Evolutionary conservation across 2,329 filamentous ascomycete species (phyloP).

Genomic region (Nigrograna mackinnonii): DNA sequence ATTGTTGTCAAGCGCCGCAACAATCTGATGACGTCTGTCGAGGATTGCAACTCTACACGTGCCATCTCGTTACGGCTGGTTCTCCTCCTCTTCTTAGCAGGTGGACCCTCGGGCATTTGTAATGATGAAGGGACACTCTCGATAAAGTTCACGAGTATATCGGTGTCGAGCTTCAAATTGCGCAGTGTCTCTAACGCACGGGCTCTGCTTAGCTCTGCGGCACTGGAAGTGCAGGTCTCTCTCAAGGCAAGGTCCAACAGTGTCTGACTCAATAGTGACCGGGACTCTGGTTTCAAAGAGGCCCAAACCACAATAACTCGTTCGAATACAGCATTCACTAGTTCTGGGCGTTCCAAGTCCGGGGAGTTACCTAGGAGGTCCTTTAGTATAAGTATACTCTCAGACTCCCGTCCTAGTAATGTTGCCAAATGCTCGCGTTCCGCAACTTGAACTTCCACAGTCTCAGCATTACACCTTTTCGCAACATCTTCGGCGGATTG

Average conservation of each 20-base stretch:
- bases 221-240: constrained; percentile 27
- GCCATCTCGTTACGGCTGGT: constrained; percentile 74
- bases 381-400: constrained; percentile 60
- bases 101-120: constrained; percentile 71
- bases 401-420: constrained; percentile 59
- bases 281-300: constrained; percentile 67
- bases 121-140: constrained; percentile 74
- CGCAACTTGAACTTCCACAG: constrained; percentile 51
- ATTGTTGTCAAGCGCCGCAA: constrained; percentile 83
- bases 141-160: constrained; percentile 73
- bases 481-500: constrained; percentile 57
- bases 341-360: constrained; percentile 51
- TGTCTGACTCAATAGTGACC: constrained; percentile 62
- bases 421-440: constrained; percentile 58
- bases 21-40: constrained; percentile 66
- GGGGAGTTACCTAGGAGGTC: constrained; percentile 52
- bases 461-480: constrained; percentile 53
- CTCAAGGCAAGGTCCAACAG: constrained; percentile 65
- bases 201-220: constrained; percentile 51
- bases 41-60: constrained; percentile 63
- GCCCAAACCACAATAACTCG: constrained; percentile 75
- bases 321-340: constrained; percentile 68
- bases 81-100: constrained; percentile 77
- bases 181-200: constrained; percentile 71
- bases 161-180: constrained; percentile 72